These are phyloP conservation scores for Penicillium olsonii DNA, from an alignment of 2,329 filamentous ascomycete genomes.

Conservation along the genomic window DNA sequence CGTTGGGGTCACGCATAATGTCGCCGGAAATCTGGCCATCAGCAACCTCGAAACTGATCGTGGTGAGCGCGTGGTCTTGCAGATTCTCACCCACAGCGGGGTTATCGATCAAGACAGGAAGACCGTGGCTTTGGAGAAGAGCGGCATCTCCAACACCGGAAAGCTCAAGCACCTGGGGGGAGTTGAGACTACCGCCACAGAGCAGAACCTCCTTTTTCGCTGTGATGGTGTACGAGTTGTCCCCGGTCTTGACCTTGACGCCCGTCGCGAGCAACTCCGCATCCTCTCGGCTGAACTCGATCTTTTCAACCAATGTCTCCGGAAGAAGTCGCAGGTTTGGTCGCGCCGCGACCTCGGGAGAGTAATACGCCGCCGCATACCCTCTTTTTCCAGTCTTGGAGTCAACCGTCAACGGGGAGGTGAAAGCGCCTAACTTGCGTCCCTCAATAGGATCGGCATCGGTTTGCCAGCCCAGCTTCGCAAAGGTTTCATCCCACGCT, in stretches of 20 bases:
- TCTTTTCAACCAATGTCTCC: constrained; percentile 48
- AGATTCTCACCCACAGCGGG: constrained; percentile 54
- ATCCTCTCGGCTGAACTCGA: constrained; percentile 44
- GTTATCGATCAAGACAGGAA: constrained; percentile 48
- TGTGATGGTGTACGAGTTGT: constrained; percentile 26
- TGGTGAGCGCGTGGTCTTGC: constrained; percentile 49
- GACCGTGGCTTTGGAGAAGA: constrained; percentile 43
- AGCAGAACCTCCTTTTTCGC: constrained; percentile 58
- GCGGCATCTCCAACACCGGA: constrained; percentile 59
- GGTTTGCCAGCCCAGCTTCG: constrained; percentile 22
- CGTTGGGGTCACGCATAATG: constrained; percentile 23
- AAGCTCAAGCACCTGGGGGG: constrained; percentile 60
- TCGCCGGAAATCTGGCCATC: constrained; percentile 27
- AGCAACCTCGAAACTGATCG: constrained; percentile 27
- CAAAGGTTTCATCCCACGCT: constrained; percentile 28
- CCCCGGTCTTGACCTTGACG: constrained; percentile 19
- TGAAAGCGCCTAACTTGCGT: constrained; percentile 42
- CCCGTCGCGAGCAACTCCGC: constrained; percentile 19
- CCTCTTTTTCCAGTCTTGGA: constrained; percentile 33
- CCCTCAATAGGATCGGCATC: constrained; percentile 38
- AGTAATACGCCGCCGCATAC: constrained; percentile 47
- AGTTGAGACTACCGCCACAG: constrained; percentile 59
- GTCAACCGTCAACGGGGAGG: constrained; percentile 38
- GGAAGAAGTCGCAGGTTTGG: constrained; percentile 51
- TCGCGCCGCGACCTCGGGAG: constrained; percentile 38